These are phyloP conservation scores for Dalechampia spathulata DNA, from an alignment of 441 rosid species.

Conservation along the genomic window DNA sequence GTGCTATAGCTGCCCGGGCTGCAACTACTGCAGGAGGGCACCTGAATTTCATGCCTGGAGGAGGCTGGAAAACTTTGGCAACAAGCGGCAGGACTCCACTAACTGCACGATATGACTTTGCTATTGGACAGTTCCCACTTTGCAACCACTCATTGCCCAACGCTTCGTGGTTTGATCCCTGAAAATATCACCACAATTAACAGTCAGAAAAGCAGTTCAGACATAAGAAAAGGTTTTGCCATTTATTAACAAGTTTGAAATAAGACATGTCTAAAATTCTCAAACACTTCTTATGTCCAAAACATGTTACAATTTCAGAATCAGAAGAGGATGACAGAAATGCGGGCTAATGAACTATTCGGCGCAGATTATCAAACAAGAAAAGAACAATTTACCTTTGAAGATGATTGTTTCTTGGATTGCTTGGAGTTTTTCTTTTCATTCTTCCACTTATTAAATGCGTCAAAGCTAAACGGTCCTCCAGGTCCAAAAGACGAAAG, in stretches of 20 bases:
- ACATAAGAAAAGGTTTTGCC: not conserved
- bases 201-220: conserved; percentile 7
- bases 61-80: conserved; percentile 58
- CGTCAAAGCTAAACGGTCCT: conserved; percentile 56
- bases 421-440: conserved; percentile 38
- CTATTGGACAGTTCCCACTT: conserved; percentile 77
- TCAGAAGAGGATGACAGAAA: not conserved
- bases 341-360: no score
- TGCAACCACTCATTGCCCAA: conserved; percentile 64
- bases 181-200: conserved; percentile 19
- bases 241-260: not conserved
- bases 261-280: conserved; percentile 2
- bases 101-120: conserved; percentile 70
- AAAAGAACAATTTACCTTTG: conserved; percentile 33
- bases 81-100: conserved; percentile 66
- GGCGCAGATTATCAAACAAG: not conserved
- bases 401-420: conserved; percentile 42
- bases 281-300: conserved; percentile 16
- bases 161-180: conserved; percentile 75
- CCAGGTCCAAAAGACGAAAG: conserved; percentile 52
- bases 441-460: conserved; percentile 43
- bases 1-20: conserved; percentile 74
- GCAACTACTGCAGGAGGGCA: conserved; percentile 82
- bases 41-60: conserved; percentile 50
- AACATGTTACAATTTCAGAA: not conserved